Percentiles rank a stretch among this genome's conserved stretches.
These are phyloP conservation scores for Peziza echinospora DNA, from an alignment of 495 filamentous ascomycete species.

Conservation along the genomic window DNA sequence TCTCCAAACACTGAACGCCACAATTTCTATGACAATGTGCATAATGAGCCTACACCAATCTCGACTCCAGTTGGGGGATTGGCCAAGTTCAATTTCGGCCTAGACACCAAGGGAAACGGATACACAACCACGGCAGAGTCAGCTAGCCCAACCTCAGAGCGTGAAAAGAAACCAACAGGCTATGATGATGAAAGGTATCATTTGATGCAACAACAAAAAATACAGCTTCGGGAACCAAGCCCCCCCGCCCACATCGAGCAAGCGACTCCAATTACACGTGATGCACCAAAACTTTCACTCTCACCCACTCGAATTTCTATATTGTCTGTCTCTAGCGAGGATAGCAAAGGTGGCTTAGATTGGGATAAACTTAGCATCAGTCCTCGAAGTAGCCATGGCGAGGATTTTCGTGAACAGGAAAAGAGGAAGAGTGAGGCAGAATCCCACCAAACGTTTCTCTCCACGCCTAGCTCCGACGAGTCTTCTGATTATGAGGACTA, in stretches of 20 bases:
- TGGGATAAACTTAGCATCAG: neutral
- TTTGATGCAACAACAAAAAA: neutral
- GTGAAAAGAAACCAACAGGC: no score
- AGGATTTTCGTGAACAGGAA: neutral
- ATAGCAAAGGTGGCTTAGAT: neutral
- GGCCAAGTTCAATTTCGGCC: neutral
- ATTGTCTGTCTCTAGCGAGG: neutral
- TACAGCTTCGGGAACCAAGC: neutral
- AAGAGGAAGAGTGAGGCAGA: neutral
- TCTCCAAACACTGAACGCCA: neutral
- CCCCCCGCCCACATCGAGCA: constrained; percentile 2
- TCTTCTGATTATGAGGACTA: neutral
- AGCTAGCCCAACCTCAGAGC: no score
- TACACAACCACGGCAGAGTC: neutral
- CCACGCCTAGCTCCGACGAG: constrained; percentile 9
- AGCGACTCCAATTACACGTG: neutral
- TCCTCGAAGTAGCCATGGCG: neutral
- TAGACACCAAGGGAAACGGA: neutral
- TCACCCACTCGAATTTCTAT: neutral
- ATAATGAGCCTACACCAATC: neutral
- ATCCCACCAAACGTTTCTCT: neutral
- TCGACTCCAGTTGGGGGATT: constrained; percentile 1
- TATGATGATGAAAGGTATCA: neutral
- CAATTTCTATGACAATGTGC: neutral
- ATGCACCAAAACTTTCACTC: neutral